Evolutionary conservation across 805 yeast species (phyloP), one percentile per base, ranked within the genome.

Genomic region (Cyberlindnera maritima): DNA sequence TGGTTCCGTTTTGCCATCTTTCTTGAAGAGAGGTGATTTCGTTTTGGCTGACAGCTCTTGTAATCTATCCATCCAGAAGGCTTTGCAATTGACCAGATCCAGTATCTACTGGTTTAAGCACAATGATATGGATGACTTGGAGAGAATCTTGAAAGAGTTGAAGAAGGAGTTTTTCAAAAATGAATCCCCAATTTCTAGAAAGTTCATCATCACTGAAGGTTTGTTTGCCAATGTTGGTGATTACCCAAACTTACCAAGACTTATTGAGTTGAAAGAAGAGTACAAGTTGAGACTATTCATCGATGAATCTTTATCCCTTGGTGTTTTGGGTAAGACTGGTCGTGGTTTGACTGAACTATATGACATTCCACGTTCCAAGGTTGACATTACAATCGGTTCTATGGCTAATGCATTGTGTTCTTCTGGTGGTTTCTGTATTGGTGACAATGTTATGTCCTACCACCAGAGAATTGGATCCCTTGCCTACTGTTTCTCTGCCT

Each of bases 351-450:
- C 87, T 23, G 98, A 95, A 67, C 82, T 79, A 61, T 85, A 64
- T 54, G 77, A 74, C 39, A 71, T 91, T 56, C 77, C 82, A 47
- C 80, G 96, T 55, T 64, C 74, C 6, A 59, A 61, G 7, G 74
- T 94, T 50, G 94, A 92, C 56, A 82, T 94, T 52, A 88, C 96
- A 10, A 77, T 89, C 43, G 97, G 97, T 21, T 80, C 96, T 1
- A 67, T 94, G 74, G 94, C 96, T 14, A 75, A 76, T 38, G 74
- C 96, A 0, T 75, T 92, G 54, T 92, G 89, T 9, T 75, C 94
- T 1, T 81, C 92, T 41, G 99, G 99, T 54, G 98, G 96, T 1
- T 92, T 88, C 69, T 94, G 96, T 62, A 86, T 88, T 25, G 99
- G 98, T 48, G 84, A 79, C 36, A 66, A 71, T 21, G 84, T 84